Evolutionary conservation across 23 red algal genomes (phyloP).

Genomic region (Gracilaria domingensis): DNA sequence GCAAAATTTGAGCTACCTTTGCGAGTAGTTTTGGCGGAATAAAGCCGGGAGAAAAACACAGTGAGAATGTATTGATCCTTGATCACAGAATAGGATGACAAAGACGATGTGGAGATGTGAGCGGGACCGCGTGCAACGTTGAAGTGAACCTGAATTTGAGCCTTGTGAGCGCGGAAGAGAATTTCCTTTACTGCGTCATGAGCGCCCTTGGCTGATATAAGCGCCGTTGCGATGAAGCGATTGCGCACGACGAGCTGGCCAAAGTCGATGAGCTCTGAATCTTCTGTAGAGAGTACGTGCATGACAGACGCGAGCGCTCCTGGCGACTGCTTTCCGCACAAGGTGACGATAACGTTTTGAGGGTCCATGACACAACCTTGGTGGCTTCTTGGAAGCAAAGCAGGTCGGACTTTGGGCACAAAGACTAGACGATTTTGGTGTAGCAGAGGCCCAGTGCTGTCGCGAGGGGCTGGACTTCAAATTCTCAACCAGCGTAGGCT

Average conservation of each 20-base stretch:
- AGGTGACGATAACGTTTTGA: conserved; percentile 71
- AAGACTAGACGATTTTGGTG: too few species aligned
- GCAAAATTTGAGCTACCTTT: conserved; percentile 17
- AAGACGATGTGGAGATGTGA: background rate
- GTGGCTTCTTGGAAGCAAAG: background rate
- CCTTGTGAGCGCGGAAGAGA: conserved; percentile 72
- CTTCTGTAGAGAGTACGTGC: conserved; percentile 37
- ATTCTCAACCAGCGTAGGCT: too few species aligned
- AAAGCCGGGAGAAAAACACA: conserved; percentile 53
- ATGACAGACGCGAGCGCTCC: conserved; percentile 49
- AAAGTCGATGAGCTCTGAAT: conserved; percentile 62
- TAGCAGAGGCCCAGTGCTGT: too few species aligned
- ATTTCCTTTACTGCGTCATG: conserved; percentile 71
- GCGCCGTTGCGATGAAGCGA: conserved; percentile 75
- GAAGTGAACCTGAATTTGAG: conserved; percentile 67
- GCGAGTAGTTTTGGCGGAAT: conserved; percentile 65
- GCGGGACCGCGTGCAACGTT: conserved; percentile 6
- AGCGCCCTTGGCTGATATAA: conserved; percentile 37
- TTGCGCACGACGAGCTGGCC: conserved; percentile 73
- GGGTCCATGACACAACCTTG: background rate
- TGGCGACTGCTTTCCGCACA: conserved; percentile 72
- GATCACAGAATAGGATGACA: background rate
- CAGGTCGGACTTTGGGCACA: too few species aligned
- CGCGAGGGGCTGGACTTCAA: too few species aligned
- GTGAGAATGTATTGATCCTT: conserved; percentile 62